A percentile compares a stretch with the other conserved stretches of the same genome.
phyloP scores from a whole-genome alignment of 352 stramenopile genomes.

The Phytophthora citrophthora region DNA sequence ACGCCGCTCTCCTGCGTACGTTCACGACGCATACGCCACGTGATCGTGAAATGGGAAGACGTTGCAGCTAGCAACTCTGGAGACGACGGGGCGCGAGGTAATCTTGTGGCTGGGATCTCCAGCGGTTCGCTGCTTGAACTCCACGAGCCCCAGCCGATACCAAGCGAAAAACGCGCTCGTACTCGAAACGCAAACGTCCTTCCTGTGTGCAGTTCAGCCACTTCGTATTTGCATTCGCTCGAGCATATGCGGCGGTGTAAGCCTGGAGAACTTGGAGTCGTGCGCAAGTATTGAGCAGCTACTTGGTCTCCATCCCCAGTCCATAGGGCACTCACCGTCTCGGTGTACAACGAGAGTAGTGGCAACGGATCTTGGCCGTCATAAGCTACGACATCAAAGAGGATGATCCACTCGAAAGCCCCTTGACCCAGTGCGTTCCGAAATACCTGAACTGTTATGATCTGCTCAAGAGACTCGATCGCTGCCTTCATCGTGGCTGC shows the following conservation, averaged over 20 bases:
- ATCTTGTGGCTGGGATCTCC: slow-evolving; percentile 39
- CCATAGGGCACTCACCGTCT: slow-evolving; percentile 60
- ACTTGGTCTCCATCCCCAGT: slow-evolving; percentile 58
- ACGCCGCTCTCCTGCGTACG: slow-evolving; percentile 8
- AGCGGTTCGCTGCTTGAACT: slow-evolving; percentile 49
- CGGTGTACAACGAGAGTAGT: slow-evolving; percentile 55
- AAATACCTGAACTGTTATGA: slow-evolving; percentile 65
- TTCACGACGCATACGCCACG: slow-evolving; percentile 47
- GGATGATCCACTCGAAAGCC: slow-evolving; percentile 57
- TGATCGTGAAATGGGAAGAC: slow-evolving; percentile 44
- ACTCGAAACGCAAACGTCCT: slow-evolving; percentile 57
- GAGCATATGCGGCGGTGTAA: slow-evolving; percentile 26
- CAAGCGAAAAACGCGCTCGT: slow-evolving; percentile 42
- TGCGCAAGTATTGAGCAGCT: slow-evolving; percentile 44
- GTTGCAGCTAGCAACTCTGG: slow-evolving; percentile 50
- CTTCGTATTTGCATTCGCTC: slow-evolving; percentile 36
- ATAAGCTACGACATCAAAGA: slow-evolving; percentile 51
- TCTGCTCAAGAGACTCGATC: slow-evolving; percentile 75
- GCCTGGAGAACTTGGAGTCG: slow-evolving; percentile 21
- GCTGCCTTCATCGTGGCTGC: slow-evolving; percentile 63
- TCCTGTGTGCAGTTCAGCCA: slow-evolving; percentile 29
- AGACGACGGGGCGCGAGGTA: slow-evolving; percentile 45
- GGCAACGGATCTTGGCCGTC: slow-evolving; percentile 35
- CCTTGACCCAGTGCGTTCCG: slow-evolving; percentile 32
- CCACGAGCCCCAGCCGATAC: slow-evolving; percentile 57